Conservation (phyloP, 768 basidiomycete species). For the Tylopilus subfusipes region DNA sequence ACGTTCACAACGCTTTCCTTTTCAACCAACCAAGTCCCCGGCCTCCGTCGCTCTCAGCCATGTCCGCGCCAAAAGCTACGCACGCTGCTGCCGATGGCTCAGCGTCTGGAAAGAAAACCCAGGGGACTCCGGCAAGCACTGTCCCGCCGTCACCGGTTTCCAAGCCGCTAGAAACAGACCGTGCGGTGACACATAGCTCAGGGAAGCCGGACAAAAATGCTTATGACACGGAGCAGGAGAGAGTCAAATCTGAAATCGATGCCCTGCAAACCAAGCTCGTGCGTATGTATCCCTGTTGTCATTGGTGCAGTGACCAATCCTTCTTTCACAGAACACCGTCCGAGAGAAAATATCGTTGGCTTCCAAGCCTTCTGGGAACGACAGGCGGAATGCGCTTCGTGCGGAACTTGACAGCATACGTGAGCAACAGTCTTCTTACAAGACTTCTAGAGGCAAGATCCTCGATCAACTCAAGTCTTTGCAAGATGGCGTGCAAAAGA, state of each 20-base stretch:
- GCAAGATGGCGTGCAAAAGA: slow-evolving; percentile 77
- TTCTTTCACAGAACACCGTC: slow-evolving; percentile 51
- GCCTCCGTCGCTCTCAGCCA: slow-evolving; percentile 11
- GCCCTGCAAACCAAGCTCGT: slow-evolving; percentile 76
- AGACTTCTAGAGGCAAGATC: slow-evolving; percentile 64
- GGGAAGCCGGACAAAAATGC: slow-evolving; percentile 80
- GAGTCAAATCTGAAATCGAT: slow-evolving; percentile 81
- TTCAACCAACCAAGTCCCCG: slow-evolving; percentile 27
- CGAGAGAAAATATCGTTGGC: slow-evolving; percentile 71
- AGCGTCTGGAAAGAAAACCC: slow-evolving; percentile 28
- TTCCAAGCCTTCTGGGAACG: slow-evolving; percentile 61
- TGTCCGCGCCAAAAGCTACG: slow-evolving; percentile 54
- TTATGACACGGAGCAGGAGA: slow-evolving; percentile 85
- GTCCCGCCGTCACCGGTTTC: slow-evolving; percentile 27
- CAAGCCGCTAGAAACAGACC: slow-evolving; percentile 21
- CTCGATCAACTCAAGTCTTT: slow-evolving; percentile 75
- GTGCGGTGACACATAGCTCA: slow-evolving; percentile 25
- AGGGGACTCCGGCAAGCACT: slow-evolving; percentile 25
- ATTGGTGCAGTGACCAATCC: neutral
- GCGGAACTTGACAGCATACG: slow-evolving; percentile 80
- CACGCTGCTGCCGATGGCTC: slow-evolving; percentile 46
- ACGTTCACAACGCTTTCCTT: slow-evolving; percentile 18
- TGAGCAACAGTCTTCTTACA: slow-evolving; percentile 72
- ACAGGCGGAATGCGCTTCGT: slow-evolving; percentile 67
- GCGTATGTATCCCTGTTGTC: slow-evolving; percentile 33